These are phyloP conservation scores for Saccharomycopsis guyanensis DNA, from an alignment of 805 yeast genomes.

Conservation along the genomic window DNA sequence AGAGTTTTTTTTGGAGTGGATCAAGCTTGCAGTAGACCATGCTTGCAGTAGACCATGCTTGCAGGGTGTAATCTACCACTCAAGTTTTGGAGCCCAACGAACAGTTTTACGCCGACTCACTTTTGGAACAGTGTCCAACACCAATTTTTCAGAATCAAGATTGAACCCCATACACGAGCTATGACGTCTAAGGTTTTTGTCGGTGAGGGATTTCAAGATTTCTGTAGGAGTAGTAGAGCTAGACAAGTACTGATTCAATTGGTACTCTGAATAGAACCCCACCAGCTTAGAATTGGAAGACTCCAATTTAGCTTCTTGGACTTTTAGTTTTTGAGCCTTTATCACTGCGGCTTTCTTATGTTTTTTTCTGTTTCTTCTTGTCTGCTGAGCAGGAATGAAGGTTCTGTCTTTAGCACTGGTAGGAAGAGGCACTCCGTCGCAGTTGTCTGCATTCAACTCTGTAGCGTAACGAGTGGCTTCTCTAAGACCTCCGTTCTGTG, in stretches of 20 bases:
- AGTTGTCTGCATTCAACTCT: conserved; percentile 54
- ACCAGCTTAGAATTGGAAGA: neutral
- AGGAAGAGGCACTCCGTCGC: conserved; percentile 57
- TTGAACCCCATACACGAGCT: conserved; percentile 8
- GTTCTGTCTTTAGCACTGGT: conserved; percentile 24
- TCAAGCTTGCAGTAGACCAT: too few relatives aligned
- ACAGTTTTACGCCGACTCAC: conserved; percentile 9
- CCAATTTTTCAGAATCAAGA: neutral
- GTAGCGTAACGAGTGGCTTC: conserved; percentile 69
- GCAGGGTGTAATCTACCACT: conserved; percentile 19
- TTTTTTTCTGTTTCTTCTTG: conserved; percentile 15
- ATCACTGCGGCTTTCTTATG: conserved; percentile 19
- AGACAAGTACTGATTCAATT: neutral
- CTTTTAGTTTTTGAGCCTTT: conserved; percentile 12
- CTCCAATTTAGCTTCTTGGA: too few relatives aligned
- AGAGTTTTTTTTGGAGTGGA: too few relatives aligned
- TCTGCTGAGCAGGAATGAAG: conserved; percentile 16
- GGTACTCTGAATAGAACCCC: conserved; percentile 12
- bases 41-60: too few relatives aligned
- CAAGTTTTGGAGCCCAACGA: conserved; percentile 20
- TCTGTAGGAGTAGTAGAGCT: neutral
- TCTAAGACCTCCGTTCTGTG: conserved; percentile 49
- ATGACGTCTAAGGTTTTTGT: conserved; percentile 5
- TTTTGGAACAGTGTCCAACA: neutral
- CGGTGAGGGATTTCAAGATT: neutral